Evolutionary conservation across 2,329 filamentous ascomycete genomes (phyloP), one percentile per base, ranked within the genome.

Genomic region (Cercospora zeina): DNA sequence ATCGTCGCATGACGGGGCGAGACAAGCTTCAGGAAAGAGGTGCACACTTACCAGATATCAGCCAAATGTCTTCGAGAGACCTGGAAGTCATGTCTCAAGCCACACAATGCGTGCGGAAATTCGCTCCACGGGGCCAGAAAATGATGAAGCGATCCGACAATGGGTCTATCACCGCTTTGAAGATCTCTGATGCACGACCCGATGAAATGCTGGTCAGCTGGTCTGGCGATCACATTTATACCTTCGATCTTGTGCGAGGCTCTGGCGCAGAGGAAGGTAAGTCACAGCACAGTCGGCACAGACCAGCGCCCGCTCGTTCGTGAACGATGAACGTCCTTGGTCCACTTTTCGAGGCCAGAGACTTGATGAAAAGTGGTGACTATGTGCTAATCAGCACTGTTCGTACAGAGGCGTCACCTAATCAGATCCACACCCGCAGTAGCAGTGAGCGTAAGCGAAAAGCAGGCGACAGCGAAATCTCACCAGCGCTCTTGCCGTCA

Each of bases 141-240:
- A 77, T 75, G 42, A 83, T 84, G 80, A 73, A 77, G 60, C 77
- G 78, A 49, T 78, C 77, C 61, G 83, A 87, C 58, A 82, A 82
- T 63, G 84, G 85, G 4, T 86, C 89, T 68, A 89, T 89, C 69
- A 89, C 87, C 1, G 86, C 87, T 14, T 88, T 86, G 74, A 89
- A 88, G 74, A 89, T 89, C 69, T 88, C 85, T 67, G 85, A 89
- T 74, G 85, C 84, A 8, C 82, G 87, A 63, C 87, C 87, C 0
- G 86, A 89, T 65, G 86, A 89, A 69, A 82, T 89, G 69, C 75
- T 89, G 13, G 87, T 85, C 21, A 88, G 86, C 68, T 89, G 87
- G 87, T 88, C 85, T 27, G 67, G 67, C 14, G 85, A 88, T 64
- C 81, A 85, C 65, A 86, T 89, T 55, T 74, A 74, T 74, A 84